Evolutionary conservation across 495 filamentous ascomycete genomes (phyloP).

Genomic region (Parathielavia appendiculata): DNA sequence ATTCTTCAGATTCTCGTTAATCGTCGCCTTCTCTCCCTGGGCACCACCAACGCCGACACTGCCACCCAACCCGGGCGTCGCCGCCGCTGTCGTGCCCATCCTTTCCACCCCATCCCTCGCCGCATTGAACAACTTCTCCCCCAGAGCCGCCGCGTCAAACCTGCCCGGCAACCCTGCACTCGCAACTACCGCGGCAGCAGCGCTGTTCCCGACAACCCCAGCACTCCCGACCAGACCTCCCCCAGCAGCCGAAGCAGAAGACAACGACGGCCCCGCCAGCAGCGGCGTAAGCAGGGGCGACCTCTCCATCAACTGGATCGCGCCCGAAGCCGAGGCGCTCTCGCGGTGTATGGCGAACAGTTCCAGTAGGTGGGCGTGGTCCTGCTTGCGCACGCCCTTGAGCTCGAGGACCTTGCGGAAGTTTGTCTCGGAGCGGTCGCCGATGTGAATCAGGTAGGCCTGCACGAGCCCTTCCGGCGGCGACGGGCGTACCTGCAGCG

Average conservation of each 20-base stretch:
- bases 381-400: slow-evolving; percentile 77
- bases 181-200: slow-evolving; percentile 28
- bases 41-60: slow-evolving; percentile 60
- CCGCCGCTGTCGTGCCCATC: slow-evolving; percentile 53
- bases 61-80: slow-evolving; percentile 39
- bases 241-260: slow-evolving; percentile 11
- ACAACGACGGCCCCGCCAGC: slow-evolving; percentile 30
- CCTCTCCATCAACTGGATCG: slow-evolving; percentile 49
- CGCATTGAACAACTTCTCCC: slow-evolving; percentile 68
- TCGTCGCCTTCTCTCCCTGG: slow-evolving; percentile 56
- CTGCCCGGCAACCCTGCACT: slow-evolving; percentile 52
- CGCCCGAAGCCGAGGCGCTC: slow-evolving; percentile 44
- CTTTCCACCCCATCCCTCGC: slow-evolving; percentile 88
- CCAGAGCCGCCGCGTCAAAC: slow-evolving; percentile 74
- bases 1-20: slow-evolving; percentile 90
- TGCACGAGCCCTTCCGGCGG: slow-evolving; percentile 93
- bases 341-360: slow-evolving; percentile 79
- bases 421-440: slow-evolving; percentile 83
- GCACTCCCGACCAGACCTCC: background rate
- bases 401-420: slow-evolving; percentile 95
- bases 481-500: slow-evolving; percentile 85
- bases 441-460: slow-evolving; percentile 93
- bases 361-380: slow-evolving; percentile 79
- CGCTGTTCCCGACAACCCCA: slow-evolving; percentile 9
- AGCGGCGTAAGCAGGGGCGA: slow-evolving; percentile 60